Evolutionary conservation across 495 filamentous ascomycete genomes (phyloP), one percentile per base, ranked within the genome.

Genomic region (Lophiotrema nucula): DNA sequence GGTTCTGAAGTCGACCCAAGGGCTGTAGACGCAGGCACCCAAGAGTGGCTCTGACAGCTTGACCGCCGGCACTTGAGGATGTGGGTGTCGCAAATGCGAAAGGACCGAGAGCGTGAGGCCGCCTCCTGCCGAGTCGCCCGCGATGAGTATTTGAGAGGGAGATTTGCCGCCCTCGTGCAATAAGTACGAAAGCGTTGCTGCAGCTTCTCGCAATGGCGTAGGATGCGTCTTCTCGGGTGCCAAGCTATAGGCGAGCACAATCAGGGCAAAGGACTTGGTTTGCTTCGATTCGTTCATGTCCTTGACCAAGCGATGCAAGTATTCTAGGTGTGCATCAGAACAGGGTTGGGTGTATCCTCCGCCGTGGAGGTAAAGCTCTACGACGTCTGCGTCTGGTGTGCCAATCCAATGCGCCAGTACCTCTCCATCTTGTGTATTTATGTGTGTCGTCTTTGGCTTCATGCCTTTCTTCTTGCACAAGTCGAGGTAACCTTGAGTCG

Each of bases 101-200:
- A 58, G 54, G 3, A 58, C 18, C 1, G 54, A 49, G n/a, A 48
- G 12, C 6, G 37, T 16, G 16, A 58, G 35, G 4, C 33, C 44
- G 1, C 54, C 54, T 13, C 54, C 54, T 8, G 54, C 54, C 33
- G 54, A 58, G 54, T 58, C 54, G 11, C 54, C 54, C 2, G 44
- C 18, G 4, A 58, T 1, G 45, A 58, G 12, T 19, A 58, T 50
- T n/a, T 13, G 18, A n/a, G 33, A 26, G 5, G 54, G 54, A 3
- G 54, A 50, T n/a, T 35, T 16, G 10, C 31, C 33, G 16, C 27
- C 25, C 18, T 44, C 41, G 18, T 56, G 47, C 10, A 58, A 1
- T 11, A 58, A 37, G 23, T 58, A 16, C 13, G 44, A 28, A 3
- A 58, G 35, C 3, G 24, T 19, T 1, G 44, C 26, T 3, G 45